Evolutionary conservation across 352 stramenopile species (phyloP).

Genomic region (Chrysophaeum taylorii): DNA sequence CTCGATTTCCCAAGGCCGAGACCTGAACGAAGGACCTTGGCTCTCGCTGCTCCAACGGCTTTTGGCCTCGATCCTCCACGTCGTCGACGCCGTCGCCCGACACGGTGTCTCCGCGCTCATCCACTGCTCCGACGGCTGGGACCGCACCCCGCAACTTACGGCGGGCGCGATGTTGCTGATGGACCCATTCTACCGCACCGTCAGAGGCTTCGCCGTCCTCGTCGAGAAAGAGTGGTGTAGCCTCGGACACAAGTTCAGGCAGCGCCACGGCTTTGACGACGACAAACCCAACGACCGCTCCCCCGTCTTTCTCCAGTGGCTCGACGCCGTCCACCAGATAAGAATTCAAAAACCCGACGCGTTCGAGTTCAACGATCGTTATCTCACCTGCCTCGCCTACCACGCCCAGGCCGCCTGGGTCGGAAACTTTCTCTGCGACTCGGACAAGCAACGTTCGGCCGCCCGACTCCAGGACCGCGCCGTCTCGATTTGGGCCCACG

Average conservation of each 20-base stretch:
- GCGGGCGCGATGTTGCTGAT: conserved; percentile 66
- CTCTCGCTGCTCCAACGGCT: conserved; percentile 40
- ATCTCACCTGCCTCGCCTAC: background rate
- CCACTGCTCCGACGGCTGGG: conserved; percentile 80
- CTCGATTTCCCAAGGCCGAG: conserved; percentile 32
- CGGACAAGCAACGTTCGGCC: background rate
- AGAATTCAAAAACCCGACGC: conserved; percentile 57
- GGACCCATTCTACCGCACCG: conserved; percentile 66
- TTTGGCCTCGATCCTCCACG: conserved; percentile 51
- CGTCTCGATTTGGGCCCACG: background rate
- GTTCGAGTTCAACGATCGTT: conserved; percentile 44
- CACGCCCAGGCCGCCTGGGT: background rate
- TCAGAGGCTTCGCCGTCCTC: conserved; percentile 42
- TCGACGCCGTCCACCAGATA: conserved; percentile 73
- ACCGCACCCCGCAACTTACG: conserved; percentile 75
- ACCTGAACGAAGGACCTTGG: conserved; percentile 49
- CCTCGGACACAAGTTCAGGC: conserved; percentile 65
- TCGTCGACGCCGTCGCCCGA: conserved; percentile 62
- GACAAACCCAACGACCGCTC: conserved; percentile 54
- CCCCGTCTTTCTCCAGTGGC: conserved; percentile 72
- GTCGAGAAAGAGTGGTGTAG: conserved; percentile 75
- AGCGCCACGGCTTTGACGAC: conserved; percentile 52
- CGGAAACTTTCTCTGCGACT: conserved; percentile 8
- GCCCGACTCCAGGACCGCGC: background rate
- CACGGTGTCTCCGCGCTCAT: conserved; percentile 54